Percentiles rank a stretch among this genome's conserved stretches.
Conservation (phyloP, 257 asterid genomes). For the Leonotis leonurus region DNA sequence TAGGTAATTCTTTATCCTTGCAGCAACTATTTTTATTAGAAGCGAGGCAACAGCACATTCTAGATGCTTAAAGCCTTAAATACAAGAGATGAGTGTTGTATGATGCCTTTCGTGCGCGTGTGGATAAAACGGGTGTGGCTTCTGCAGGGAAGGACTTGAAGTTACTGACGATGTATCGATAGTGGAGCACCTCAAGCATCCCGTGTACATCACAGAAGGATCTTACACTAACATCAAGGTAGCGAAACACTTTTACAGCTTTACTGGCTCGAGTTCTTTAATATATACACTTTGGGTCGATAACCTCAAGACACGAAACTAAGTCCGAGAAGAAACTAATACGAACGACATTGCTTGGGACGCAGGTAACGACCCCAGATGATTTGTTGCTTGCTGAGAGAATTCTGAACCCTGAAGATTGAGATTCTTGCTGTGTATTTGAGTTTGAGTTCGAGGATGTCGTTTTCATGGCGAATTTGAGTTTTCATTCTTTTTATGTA, state of each 20-base stretch:
- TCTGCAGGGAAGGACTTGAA: slow-evolving; percentile 85
- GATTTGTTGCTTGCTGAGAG: slow-evolving; percentile 93
- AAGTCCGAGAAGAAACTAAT: background rate
- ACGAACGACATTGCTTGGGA: slow-evolving; percentile 1
- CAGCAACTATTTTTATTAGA: background rate
- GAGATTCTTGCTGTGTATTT: slow-evolving; percentile 10
- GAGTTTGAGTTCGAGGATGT: background rate
- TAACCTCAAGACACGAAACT: background rate
- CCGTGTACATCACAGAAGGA: slow-evolving; percentile 89
- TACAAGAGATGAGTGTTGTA: background rate
- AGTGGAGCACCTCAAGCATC: slow-evolving; percentile 90
- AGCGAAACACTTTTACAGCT: slow-evolving; percentile 1
- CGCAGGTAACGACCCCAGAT: slow-evolving; percentile 95
- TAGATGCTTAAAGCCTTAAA: background rate
- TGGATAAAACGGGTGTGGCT: too few relatives aligned
- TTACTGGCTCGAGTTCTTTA: too few relatives aligned
- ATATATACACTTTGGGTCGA: background rate
- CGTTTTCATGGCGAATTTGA: background rate
- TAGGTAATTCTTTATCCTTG: slow-evolving; percentile 37
- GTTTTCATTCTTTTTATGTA: background rate
- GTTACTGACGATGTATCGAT: slow-evolving; percentile 98
- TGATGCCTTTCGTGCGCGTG: too few relatives aligned
- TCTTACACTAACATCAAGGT: slow-evolving; percentile 99
- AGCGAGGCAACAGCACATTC: background rate
- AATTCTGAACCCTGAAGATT: slow-evolving; percentile 45